These are phyloP conservation scores for Phanerochaete carnosa DNA, from an alignment of 768 basidiomycete genomes.

Conservation along the genomic window DNA sequence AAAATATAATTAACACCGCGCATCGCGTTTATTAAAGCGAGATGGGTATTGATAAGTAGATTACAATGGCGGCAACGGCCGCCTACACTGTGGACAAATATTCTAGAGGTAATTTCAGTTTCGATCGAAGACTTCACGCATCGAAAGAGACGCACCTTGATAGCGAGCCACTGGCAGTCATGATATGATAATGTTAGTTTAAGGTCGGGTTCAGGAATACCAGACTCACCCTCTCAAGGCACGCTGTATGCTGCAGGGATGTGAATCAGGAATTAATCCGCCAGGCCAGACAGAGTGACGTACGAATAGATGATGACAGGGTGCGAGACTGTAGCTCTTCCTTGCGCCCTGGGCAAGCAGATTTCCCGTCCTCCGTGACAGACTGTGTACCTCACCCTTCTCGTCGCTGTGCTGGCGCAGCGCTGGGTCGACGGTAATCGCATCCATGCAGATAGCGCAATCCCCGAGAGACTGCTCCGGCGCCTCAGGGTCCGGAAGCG, in stretches of 20 bases:
- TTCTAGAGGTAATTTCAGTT: slow-evolving; percentile 46
- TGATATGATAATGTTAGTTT: not conserved
- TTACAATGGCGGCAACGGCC: slow-evolving; percentile 78
- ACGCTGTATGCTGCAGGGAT: slow-evolving; percentile 69
- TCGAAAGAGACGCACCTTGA: slow-evolving; percentile 46
- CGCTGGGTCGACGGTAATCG: slow-evolving; percentile 40
- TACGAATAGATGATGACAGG: slow-evolving; percentile 87
- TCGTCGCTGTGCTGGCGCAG: slow-evolving; percentile 26
- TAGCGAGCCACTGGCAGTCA: slow-evolving; percentile 61
- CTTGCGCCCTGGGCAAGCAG: slow-evolving; percentile 38
- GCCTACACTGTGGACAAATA: slow-evolving; percentile 88
- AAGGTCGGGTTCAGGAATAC: no score
- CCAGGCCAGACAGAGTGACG: slow-evolving; percentile 28
- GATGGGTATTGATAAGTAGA: not conserved
- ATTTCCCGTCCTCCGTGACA: slow-evolving; percentile 5
- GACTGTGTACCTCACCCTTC: slow-evolving; percentile 21
- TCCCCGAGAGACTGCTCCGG: slow-evolving; percentile 78
- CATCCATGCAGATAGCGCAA: slow-evolving; percentile 93
- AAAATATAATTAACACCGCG: no score
- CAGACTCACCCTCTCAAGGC: slow-evolving; percentile 66
- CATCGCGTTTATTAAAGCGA: not conserved
- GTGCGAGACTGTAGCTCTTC: slow-evolving; percentile 80
- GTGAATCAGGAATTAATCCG: not conserved
- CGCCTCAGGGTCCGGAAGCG: slow-evolving; percentile 68
- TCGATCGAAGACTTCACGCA: no score